Base-by-base conservation (phyloP, 768 basidiomycete species). In the Boletus huronensis region DNA sequence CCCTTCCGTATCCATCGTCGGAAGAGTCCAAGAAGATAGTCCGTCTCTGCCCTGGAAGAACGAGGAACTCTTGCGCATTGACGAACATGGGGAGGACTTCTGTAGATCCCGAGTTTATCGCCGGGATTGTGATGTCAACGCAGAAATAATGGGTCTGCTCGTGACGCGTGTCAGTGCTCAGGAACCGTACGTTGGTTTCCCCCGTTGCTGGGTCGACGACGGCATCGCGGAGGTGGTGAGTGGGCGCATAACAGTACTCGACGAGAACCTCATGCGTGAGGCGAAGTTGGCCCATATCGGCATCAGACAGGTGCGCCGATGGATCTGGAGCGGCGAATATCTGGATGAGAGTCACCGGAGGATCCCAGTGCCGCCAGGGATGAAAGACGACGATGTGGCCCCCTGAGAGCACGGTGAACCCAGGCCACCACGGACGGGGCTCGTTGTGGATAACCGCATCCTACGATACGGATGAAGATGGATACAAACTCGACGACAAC, bases 221-320 rank as follows among this genome's bases (percentile, higher is more conserved):
- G 25, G 58, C 47, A 40, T 35, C 35, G 19, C 64, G 61, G 34
- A 66, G 55, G 26, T 16, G 39, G 17, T 55, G 54, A 3, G 52
- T 35, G 11, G 63, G 63, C 4, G 29, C 42, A 40, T 45, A 47
- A 21, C 46, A 29, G 31, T 36, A 31, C 19, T 54, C 42, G 23
- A 40, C 39, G 7, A 64, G 53, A 28, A 47, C 35, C 43, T 64
- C 64, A 21, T 65, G 64, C 11, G 64, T 54, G n/a, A 65, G 64
- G 5, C 26, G 52, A 42, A 66, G 58, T 34, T 45, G 55, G 21
- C 21, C 28, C 23, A 6, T 32, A 25, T 48, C 44, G 8, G 23
- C 13, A 14, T 43, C 34, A 21, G 48, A 19, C 23, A 6, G 31
- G n/a, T 29, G n/a, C 6, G 13, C 8, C 23, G 7, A 38, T 39